Base-by-base conservation (phyloP, 2,329 filamentous ascomycete species). In the Geosmithia morbida region DNA sequence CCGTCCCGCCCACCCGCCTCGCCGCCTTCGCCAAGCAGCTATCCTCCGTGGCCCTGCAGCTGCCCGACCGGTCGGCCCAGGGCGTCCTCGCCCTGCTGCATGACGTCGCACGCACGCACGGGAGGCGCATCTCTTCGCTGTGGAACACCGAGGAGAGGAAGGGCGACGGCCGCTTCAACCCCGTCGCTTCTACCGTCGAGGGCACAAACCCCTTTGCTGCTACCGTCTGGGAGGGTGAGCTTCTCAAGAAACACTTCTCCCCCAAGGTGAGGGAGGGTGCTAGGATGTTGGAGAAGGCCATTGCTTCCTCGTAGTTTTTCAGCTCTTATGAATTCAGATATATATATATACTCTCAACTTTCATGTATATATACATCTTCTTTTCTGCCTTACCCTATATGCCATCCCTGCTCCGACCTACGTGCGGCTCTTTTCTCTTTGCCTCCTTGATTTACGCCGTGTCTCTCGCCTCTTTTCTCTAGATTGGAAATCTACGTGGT, bases 141-240 rank as follows among this genome's bases (percentile, higher is more conserved):
- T 98, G 92, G 90, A 81, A 94, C 57, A 94, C 88, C 0, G 90
- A 97, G 61, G 92, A 97, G 68, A 75, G 90, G 45, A 85, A 86
- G 61, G 90, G 90, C 7, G 90, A 97, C 60, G 92, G 92, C 2
- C 77, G 83, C 1, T 97, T 86, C 58, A 84, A 89, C 63, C 73
- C 87, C 1, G 62, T 83, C 42, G 79, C 80, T 43, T 73, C 75
- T 26, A 85, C 83, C 52, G 76, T 94, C 3, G 90, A 96, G 64
- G 81, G 78, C 7, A 89, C 83, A 54, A 97, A 97, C 65, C 88
- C 90, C 1, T 94, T 92, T 64, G 85, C 89, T 1, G 79, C 81
- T 4, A 96, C 87, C 0, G 75, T 94, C 1, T 98, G 90, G 92
- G 92, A 97, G 61, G 88, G 87, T 1, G 92, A 97, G 67, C 60